Evolutionary conservation across 1,284 basidiomycete genomes (phyloP).

Genomic region (Cryptococcus amylolentus): DNA sequence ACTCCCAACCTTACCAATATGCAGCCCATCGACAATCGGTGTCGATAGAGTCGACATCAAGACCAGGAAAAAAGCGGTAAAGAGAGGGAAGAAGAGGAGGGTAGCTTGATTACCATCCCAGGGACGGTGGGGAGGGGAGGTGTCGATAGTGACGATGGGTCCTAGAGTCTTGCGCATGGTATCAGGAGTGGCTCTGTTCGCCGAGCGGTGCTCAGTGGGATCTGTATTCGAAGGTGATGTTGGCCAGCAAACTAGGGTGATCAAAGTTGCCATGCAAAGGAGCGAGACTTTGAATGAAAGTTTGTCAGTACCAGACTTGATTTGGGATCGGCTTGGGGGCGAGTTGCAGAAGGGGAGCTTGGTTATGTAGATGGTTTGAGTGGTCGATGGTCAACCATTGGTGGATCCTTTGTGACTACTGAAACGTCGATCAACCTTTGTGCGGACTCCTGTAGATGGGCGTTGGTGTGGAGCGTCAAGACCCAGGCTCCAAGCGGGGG

Average conservation of each 20-base stretch:
- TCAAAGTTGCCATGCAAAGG: background rate
- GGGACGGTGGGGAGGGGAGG: constrained; percentile 11
- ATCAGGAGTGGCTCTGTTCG: background rate
- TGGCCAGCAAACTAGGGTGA: background rate
- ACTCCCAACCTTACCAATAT: constrained; percentile 15
- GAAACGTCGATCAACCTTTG: too few species aligned
- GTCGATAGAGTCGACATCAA: constrained; percentile 24
- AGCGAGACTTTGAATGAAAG: background rate
- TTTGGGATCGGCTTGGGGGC: too few species aligned
- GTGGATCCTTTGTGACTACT: too few species aligned
- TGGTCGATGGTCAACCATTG: too few species aligned
- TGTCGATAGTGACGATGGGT: constrained; percentile 17
- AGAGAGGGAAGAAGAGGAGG: constrained; percentile 31
- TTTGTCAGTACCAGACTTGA: too few species aligned
- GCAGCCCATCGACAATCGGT: constrained; percentile 26
- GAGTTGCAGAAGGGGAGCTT: too few species aligned
- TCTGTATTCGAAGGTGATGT: background rate
- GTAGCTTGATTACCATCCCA: constrained; percentile 34
- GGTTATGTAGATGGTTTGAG: too few species aligned
- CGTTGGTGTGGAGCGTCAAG: too few species aligned
- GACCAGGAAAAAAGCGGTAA: constrained; percentile 23
- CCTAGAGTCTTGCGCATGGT: constrained; percentile 18
- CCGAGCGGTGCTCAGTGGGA: too few species aligned
- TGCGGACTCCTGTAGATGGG: too few species aligned
- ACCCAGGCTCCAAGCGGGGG: too few species aligned